Percentiles rank a stretch among this genome's conserved stretches.
Conservation (phyloP, 2,329 filamentous ascomycete genomes). For the Metarhizium brunneum region DNA sequence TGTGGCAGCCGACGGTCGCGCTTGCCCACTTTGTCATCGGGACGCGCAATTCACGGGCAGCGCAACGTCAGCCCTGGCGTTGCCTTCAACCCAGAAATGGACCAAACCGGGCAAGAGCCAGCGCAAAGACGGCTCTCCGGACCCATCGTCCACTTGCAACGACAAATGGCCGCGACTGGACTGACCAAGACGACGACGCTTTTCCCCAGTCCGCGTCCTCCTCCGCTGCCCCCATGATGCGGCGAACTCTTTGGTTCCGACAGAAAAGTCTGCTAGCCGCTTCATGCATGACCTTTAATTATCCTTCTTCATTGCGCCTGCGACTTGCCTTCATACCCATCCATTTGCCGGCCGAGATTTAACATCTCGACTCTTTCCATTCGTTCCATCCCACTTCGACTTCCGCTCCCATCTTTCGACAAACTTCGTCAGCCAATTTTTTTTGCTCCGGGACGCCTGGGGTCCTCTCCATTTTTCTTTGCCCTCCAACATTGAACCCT, state of each 20-base stretch:
- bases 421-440: neutral
- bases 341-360: neutral
- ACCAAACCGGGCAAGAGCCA: neutral
- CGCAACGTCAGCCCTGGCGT: conserved; percentile 20
- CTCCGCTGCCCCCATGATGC: neutral
- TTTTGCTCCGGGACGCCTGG: neutral
- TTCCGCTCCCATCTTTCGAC: neutral
- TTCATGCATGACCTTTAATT: neutral
- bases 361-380: neutral
- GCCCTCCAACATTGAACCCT: neutral
- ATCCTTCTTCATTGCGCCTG: neutral
- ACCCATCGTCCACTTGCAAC: neutral
- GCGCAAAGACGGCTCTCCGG: neutral
- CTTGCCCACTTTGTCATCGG: conserved; percentile 16
- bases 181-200: conserved; percentile 1
- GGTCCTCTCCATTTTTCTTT: neutral
- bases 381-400: neutral
- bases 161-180: neutral
- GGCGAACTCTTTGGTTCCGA: neutral
- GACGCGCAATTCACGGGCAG: conserved; percentile 22
- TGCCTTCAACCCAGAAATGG: conserved; percentile 1
- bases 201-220: neutral
- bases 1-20: neutral
- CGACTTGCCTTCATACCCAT: neutral
- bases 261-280: neutral